Evolutionary conservation across 352 stramenopile species (phyloP), one percentile per base, ranked within the genome.

Genomic region (Globisporangium cylindrosporum): DNA sequence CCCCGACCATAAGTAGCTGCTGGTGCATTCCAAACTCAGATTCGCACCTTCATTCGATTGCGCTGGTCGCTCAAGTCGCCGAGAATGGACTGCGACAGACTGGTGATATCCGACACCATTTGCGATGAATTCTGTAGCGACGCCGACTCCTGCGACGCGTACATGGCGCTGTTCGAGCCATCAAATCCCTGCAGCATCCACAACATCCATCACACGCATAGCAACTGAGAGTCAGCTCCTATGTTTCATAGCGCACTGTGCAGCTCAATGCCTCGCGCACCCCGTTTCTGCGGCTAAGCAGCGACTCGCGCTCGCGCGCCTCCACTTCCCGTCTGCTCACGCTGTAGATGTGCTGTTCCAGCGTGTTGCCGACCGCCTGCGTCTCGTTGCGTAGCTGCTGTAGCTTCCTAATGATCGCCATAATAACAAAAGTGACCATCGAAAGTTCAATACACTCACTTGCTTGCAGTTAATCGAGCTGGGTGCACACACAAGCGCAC

Each of bases 101-200:
- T 86, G 38, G 81, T 93, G 36, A 95, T 68, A 61, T 95, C 85
- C 24, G 82, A 88, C 24, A 95, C 83, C 88, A 95, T 95, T 46
- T 88, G 76, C 41, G 82, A 91, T 25, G 86, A 94, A 8, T 84
- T 74, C 65, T 91, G 76, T 49, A 95, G 79, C 72, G 79, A 93
- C 56, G 92, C 86, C 25, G 85, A 86, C 72, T 95, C 87, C 64
- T 93, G 87, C 0, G 81, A 80, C 22, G 85, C 85, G 60, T 92
- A 91, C 77, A 91, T 90, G 56, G 83, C 77, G 10, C 64, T 79
- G 69, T 93, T 93, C 1, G 80, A 77, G 48, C 78, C 79, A 34
- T 92, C 84, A 70, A 90, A 92, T 1, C 79, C 75, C 82, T 90
- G 46, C 41, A 38, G 9, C 7, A 61, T n/a, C 6, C 43, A n/a